Evolutionary conservation across 805 yeast genomes (phyloP).

Genomic region (Yarrowia hollandica): DNA sequence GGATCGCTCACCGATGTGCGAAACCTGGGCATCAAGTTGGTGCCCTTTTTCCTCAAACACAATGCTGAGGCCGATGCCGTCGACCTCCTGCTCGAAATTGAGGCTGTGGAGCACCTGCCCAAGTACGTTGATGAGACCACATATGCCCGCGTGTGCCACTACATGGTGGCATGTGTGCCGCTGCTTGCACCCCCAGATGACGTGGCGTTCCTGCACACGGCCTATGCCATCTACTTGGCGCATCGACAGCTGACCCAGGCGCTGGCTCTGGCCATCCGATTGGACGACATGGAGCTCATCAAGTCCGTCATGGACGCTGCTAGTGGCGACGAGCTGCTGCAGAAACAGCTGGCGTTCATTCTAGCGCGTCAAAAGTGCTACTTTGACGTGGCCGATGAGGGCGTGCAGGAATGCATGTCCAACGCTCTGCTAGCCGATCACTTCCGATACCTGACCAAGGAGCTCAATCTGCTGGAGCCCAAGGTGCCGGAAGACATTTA

Average conservation of each 20-base stretch:
- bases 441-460: slow-evolving; percentile 77
- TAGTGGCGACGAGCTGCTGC: slow-evolving; percentile 56
- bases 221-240: slow-evolving; percentile 77
- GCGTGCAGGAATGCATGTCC: slow-evolving; percentile 83
- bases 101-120: slow-evolving; percentile 77
- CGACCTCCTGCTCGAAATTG: slow-evolving; percentile 86
- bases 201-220: slow-evolving; percentile 78
- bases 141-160: slow-evolving; percentile 84
- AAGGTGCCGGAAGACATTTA: slow-evolving; percentile 94
- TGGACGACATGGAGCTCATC: slow-evolving; percentile 78
- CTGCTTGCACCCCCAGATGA: slow-evolving; percentile 95
- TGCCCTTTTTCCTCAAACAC: slow-evolving; percentile 87
- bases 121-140: slow-evolving; percentile 83
- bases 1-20: slow-evolving; percentile 47
- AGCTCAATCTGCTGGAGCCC: slow-evolving; percentile 83
- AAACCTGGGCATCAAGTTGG: slow-evolving; percentile 69
- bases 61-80: slow-evolving; percentile 99
- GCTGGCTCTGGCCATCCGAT: slow-evolving; percentile 79
- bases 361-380: slow-evolving; percentile 84
- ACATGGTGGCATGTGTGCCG: slow-evolving; percentile 96
- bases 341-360: slow-evolving; percentile 88
- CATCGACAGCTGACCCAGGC: slow-evolving; percentile 87
- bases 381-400: slow-evolving; percentile 53
- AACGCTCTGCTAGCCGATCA: slow-evolving; percentile 77
- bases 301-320: slow-evolving; percentile 81